A percentile compares a stretch with the other conserved stretches of the same genome.
Evolutionary conservation across 176 grass and related monocot genomes (phyloP).

Genomic region (Oryza brachyantha): DNA sequence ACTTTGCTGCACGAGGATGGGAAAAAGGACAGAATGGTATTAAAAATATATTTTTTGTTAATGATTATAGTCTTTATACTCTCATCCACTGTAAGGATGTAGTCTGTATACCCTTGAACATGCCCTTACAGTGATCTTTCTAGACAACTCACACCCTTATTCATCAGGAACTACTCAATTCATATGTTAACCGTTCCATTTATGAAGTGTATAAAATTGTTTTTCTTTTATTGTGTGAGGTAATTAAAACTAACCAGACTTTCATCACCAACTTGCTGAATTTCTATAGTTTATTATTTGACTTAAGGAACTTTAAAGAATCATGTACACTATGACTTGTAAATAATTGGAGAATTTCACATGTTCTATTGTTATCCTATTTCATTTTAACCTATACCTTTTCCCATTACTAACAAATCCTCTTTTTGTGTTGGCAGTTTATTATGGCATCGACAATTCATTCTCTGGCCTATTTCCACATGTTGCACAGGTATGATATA

Average conservation of each 20-base stretch:
- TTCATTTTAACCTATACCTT: conserved; percentile 21
- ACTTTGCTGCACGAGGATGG: no score
- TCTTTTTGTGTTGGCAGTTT: conserved; percentile 52
- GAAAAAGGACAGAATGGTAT: no score
- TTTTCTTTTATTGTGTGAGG: neutral
- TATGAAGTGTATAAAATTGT: neutral
- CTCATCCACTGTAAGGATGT: no score
- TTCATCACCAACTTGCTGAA: conserved; percentile 8
- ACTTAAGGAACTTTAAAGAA: neutral
- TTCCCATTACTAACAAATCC: conserved; percentile 17
- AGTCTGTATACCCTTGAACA: no score
- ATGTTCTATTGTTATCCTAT: neutral
- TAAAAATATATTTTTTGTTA: no score
- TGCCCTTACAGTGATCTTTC: conserved; percentile 21
- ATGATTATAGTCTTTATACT: no score
- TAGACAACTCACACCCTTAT: neutral
- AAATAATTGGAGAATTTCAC: neutral
- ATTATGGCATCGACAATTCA: conserved; percentile 82
- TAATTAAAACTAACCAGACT: neutral
- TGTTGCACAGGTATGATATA: conserved; percentile 68
- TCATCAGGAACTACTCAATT: neutral
- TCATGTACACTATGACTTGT: conserved; percentile 17
- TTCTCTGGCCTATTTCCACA: conserved; percentile 78
- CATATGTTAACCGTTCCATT: neutral
- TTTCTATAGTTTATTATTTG: conserved; percentile 7